Conservation (phyloP, 2,329 filamentous ascomycete species). For the Diaporthe ilicicola region DNA sequence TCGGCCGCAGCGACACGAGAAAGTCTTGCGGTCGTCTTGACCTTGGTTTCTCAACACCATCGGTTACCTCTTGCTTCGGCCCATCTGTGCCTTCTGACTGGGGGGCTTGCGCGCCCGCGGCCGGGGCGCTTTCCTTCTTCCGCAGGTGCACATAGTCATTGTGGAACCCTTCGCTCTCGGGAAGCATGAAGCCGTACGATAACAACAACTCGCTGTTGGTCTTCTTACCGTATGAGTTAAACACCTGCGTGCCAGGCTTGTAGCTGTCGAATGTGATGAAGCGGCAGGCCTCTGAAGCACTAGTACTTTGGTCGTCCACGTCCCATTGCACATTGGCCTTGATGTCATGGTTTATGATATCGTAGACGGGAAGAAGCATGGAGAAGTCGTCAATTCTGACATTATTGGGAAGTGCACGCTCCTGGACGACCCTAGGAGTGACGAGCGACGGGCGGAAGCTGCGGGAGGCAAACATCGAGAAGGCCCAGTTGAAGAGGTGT, state of each 20-base stretch:
- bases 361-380: constrained; percentile 74
- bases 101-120: constrained; percentile 38
- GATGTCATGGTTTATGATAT: constrained; percentile 76
- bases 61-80: background rate
- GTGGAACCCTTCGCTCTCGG: constrained; percentile 56
- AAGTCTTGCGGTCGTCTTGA: constrained; percentile 47
- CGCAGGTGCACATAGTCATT: constrained; percentile 69
- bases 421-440: constrained; percentile 48
- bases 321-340: constrained; percentile 66
- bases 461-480: constrained; percentile 70
- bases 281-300: constrained; percentile 48
- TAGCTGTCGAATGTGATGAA: constrained; percentile 55
- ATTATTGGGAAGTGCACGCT: constrained; percentile 43
- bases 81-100: constrained; percentile 35
- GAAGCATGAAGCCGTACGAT: constrained; percentile 69
- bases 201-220: constrained; percentile 76
- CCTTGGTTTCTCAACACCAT: background rate
- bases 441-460: constrained; percentile 71
- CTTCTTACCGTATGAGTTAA: constrained; percentile 78
- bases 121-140: constrained; percentile 47
- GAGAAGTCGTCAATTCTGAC: constrained; percentile 68
- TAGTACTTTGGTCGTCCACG: constrained; percentile 50
- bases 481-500: constrained; percentile 70
- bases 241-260: constrained; percentile 62
- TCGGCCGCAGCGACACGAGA: constrained; percentile 61